Evolutionary conservation across 106 monocot genomes (phyloP).

Genomic region (Dioscorea alata): DNA sequence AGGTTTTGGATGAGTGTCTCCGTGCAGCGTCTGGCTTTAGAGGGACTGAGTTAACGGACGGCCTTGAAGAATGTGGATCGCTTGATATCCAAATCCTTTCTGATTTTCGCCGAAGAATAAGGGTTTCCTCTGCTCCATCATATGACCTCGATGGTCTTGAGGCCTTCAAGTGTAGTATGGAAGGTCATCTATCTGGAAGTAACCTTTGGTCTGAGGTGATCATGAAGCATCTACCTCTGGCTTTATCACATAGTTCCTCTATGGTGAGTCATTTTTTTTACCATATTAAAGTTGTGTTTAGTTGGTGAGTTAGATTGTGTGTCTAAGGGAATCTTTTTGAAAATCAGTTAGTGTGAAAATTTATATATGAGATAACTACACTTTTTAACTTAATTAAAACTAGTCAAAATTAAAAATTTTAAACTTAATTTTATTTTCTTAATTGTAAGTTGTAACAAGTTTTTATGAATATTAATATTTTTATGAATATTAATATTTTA

Average conservation of each 20-base stretch:
- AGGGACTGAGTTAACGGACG: conserved; percentile 53
- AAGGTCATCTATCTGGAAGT: conserved; percentile 29
- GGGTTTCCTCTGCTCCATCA: conserved; percentile 75
- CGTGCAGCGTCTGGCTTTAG: conserved; percentile 93
- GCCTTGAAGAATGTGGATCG: conserved; percentile 56
- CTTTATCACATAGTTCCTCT: conserved; percentile 51
- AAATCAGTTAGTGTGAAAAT: too few relatives aligned
- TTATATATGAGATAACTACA: too few relatives aligned
- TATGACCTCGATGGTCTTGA: conserved; percentile 37
- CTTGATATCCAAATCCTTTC: conserved; percentile 53
- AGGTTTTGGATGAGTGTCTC: conserved; percentile 93
- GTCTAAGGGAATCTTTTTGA: too few relatives aligned
- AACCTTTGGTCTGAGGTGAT: conserved; percentile 67
- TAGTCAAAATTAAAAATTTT: too few relatives aligned
- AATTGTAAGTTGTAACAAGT: too few relatives aligned
- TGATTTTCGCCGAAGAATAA: conserved; percentile 45
- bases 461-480: too few relatives aligned
- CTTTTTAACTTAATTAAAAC: too few relatives aligned
- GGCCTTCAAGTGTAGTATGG: conserved; percentile 9
- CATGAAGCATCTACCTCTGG: conserved; percentile 52
- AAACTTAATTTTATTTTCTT: too few relatives aligned
- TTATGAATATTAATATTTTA: too few relatives aligned
- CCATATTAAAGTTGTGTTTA: too few relatives aligned
- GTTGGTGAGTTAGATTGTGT: too few relatives aligned
- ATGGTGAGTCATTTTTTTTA: conserved; percentile 30